Base-by-base conservation (phyloP, 805 yeast species). In the Starmerella stellata region DNA sequence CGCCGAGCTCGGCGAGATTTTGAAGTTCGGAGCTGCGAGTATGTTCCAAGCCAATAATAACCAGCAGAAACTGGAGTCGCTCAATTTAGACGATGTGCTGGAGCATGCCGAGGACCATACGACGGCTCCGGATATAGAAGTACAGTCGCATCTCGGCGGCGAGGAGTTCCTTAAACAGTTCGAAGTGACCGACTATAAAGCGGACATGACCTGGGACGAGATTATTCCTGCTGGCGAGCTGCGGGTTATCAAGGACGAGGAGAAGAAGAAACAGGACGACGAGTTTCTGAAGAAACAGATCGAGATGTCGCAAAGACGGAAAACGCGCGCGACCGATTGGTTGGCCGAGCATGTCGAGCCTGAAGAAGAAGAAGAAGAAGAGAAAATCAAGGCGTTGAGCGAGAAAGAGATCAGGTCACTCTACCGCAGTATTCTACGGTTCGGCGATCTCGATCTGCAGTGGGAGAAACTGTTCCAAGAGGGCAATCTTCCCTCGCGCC, bases 151-250 rank as follows among this genome's bases (percentile, higher is more conserved):
- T 52, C 66, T 90, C 39, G 99, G 99, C 43, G 94, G 96, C 41
- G 99, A 90, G 58, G 99, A 90, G 61, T 90, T 90, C 54, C 68
- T 90, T 61, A 82, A 74, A 53, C 99, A 90, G 60, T 90, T 90
- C 57, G 98, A 90, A 60, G 98, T 90, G 38, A 90, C 99, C 0
- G 98, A 90, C 56, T 92, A 85, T 58, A 90, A 90, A 62, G 96
- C 98, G 1, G 95, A 87, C 57, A 83, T 87, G 44, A 92, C 83
- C 46, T 90, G 99, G 99, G 96, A 90, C 62, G 99, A 90, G 58
- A 90, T 90, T 50, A 90, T 90, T 52, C 99, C 99, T 0, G 85
- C 81, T 47, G 93, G 80, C 34, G 98, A 90, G 57, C 65, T 92
- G 46, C 69, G 74, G 43, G 81, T 78, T 55, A 66, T 90, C 50